A percentile compares a stretch with the other conserved stretches of the same genome.
These are phyloP conservation scores for Xylaria sp. DNA, from an alignment of 2,329 filamentous ascomycete species.

Conservation along the genomic window DNA sequence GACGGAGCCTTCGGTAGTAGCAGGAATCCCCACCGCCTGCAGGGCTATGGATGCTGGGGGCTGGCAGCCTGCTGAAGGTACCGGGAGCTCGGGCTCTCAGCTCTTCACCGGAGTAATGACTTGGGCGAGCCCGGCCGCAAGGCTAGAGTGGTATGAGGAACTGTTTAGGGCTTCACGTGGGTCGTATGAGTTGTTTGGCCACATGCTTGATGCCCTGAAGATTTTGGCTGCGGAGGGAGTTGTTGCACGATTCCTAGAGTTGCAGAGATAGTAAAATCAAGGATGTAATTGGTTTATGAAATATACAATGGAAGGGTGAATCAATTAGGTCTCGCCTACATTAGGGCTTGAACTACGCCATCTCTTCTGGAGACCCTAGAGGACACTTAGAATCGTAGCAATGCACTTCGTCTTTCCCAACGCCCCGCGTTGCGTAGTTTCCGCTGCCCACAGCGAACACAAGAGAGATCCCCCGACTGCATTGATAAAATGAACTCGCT, in stretches of 20 bases:
- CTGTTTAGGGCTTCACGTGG: background rate
- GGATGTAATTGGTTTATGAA: too few species aligned
- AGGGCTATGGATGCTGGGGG: background rate
- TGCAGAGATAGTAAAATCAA: background rate
- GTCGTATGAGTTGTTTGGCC: conserved; percentile 2
- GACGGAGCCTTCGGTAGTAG: background rate
- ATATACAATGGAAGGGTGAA: too few species aligned
- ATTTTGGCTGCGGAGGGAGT: background rate
- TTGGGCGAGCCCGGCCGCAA: background rate
- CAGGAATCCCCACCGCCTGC: background rate
- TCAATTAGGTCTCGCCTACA: too few species aligned
- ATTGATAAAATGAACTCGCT: too few species aligned
- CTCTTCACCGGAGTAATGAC: background rate
- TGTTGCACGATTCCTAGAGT: background rate
- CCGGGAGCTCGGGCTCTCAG: background rate
- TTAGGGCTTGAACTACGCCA: too few species aligned
- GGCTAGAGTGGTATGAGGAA: background rate
- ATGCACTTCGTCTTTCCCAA: too few species aligned
- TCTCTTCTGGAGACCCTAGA: too few species aligned
- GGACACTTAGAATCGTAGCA: too few species aligned
- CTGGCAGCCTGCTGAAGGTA: background rate
- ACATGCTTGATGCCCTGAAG: background rate
- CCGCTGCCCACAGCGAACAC: too few species aligned
- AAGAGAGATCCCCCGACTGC: too few species aligned
- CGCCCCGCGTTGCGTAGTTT: too few species aligned